Base-by-base conservation (phyloP, 495 filamentous ascomycete species). In the Penicillium paxilli region DNA sequence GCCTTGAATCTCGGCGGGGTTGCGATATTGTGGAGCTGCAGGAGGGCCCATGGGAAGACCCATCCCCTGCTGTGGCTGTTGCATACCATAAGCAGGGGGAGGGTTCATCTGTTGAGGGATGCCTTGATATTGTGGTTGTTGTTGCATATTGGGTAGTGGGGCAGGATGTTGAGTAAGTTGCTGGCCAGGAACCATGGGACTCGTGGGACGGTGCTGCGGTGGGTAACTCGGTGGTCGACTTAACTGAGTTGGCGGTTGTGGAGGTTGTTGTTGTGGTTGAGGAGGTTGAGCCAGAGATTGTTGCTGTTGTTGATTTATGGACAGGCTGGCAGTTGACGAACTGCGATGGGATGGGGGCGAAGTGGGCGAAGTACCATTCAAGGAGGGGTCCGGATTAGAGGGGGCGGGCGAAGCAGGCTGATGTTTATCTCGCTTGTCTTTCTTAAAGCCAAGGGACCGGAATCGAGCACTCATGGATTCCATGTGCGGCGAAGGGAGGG, bases 1-100 rank as follows among this genome's bases (percentile, higher is more conserved):
- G 23, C 89, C 91, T 60, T 96, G 92, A 21, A 96, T 88, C 69
- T 97, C 95, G 48, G 83, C 83, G 45, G 81, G 76, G 55, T 80
- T 79, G 30, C 74, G 67, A 62, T 83, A 84, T 81, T 73, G 5
- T 67, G 63, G 26, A 64, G 71, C 25, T 66, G 63, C 61, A 76
- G 55, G 40, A 64, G 59, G 50, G 67, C 46, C 10, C 40, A 42
- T 42, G 40, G 49, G 67, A 73, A 69, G 67, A 78, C 61, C 59
- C 76, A 61, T 53, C 75, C 63, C 59, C 79, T 50, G 51, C 40
- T 58, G 58, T 47, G 49, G 70, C 57, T 75, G 73, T 56, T 80
- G 73, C 65, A 78, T 69, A 30, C 68, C 70, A 49, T 80, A 79
- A 1, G 75, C 79, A 7, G 79, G 80, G 5, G 78, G 78, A 14